A percentile compares a stretch with the other conserved stretches of the same genome.
Conservation (phyloP, 139 green algal species). For the Astrephomene gubernaculifera region DNA sequence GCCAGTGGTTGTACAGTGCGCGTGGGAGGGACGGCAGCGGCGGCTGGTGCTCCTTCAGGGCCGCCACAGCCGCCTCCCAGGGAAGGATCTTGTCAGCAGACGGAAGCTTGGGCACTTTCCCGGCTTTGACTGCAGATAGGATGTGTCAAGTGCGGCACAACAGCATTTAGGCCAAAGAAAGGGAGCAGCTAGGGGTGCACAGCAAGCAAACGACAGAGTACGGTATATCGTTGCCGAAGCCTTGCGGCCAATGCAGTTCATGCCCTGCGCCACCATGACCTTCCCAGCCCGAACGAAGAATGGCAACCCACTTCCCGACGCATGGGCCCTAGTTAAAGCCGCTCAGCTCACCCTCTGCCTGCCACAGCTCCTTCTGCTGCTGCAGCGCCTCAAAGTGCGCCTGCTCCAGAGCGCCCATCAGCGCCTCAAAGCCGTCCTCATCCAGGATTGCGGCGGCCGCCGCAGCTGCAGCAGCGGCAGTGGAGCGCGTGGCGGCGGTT, state of each 20-base stretch:
- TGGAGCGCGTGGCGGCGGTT: not conserved
- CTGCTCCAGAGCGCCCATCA: slow-evolving; percentile 55
- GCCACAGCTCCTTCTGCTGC: slow-evolving; percentile 42
- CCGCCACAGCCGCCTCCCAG: slow-evolving; percentile 22
- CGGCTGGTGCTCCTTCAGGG: slow-evolving; percentile 21
- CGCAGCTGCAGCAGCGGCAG: not conserved
- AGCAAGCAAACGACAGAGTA: too few relatives aligned
- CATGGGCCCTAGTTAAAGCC: too few relatives aligned
- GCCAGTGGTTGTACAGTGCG: slow-evolving; percentile 60
- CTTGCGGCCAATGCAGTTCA: too few relatives aligned
- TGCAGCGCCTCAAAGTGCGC: slow-evolving; percentile 55
- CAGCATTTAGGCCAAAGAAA: too few relatives aligned
- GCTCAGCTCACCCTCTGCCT: slow-evolving; percentile 18
- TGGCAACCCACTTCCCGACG: too few relatives aligned
- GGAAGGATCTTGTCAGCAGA: slow-evolving; percentile 47
- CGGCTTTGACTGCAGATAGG: slow-evolving; percentile 41
- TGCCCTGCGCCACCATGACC: too few relatives aligned
- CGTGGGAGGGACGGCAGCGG: slow-evolving; percentile 33
- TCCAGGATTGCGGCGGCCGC: not conserved
- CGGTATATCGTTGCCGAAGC: too few relatives aligned
- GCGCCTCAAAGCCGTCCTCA: slow-evolving; percentile 46
- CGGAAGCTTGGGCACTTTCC: slow-evolving; percentile 52
- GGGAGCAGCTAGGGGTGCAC: too few relatives aligned
- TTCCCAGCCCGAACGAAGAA: too few relatives aligned
- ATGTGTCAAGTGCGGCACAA: too few relatives aligned